These are phyloP conservation scores for Microbotryum silenes-acaulis DNA, from an alignment of 1,284 basidiomycete genomes.

Conservation along the genomic window DNA sequence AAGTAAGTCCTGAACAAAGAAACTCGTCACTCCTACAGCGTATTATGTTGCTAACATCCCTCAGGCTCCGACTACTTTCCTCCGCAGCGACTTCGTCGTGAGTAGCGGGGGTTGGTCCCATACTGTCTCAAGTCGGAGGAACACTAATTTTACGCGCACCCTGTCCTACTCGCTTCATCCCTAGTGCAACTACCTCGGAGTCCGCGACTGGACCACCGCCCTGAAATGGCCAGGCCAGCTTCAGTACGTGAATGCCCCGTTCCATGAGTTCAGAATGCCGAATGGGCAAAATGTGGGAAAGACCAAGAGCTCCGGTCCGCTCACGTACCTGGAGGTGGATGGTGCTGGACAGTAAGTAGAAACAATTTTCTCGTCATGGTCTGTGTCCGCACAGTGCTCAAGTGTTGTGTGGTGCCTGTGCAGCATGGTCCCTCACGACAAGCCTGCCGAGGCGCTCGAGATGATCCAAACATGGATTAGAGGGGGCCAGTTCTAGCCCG, in stretches of 20 bases:
- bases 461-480: conserved; percentile 49
- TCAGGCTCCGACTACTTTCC: conserved; percentile 36
- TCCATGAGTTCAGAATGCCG: conserved; percentile 8
- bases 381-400: too few species aligned
- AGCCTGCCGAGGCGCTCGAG: conserved; percentile 62
- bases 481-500: too few species aligned
- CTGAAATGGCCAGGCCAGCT: conserved; percentile 18
- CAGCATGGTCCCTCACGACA: conserved; percentile 59
- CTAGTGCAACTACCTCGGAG: conserved; percentile 4
- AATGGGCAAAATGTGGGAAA: background rate
- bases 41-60: conserved; percentile 45
- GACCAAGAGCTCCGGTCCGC: conserved; percentile 18
- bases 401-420: too few species aligned
- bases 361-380: too few species aligned
- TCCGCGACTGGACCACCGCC: conserved; percentile 24
- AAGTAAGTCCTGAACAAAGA: conserved; percentile 59
- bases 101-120: background rate
- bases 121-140: background rate
- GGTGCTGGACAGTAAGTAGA: too few species aligned
- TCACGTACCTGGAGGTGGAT: conserved; percentile 8
- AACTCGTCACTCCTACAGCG: too few species aligned
- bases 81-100: background rate
- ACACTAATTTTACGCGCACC: too few species aligned
- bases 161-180: background rate
- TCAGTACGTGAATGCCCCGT: conserved; percentile 17